Evolutionary conservation across 441 rosid genomes (phyloP).

Genomic region (Gossypium trilobum): DNA sequence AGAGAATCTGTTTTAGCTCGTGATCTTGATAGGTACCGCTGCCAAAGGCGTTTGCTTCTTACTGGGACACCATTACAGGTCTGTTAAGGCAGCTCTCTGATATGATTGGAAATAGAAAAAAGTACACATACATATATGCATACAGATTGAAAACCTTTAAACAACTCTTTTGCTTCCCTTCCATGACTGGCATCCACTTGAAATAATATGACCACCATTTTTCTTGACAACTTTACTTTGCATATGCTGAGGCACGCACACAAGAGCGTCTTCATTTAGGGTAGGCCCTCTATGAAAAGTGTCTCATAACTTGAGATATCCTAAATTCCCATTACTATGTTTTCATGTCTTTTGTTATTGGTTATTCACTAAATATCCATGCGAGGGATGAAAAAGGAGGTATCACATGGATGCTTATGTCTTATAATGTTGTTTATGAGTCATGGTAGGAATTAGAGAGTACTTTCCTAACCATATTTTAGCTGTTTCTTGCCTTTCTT

Average conservation of each 20-base stretch:
- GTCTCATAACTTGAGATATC: neutral
- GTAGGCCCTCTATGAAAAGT: neutral
- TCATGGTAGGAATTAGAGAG: neutral
- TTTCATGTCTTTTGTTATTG: neutral
- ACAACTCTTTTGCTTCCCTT: neutral
- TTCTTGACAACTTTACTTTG: neutral
- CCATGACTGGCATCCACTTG: neutral
- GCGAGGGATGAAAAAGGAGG: neutral
- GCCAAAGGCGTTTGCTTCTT: constrained; percentile 98
- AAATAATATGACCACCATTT: neutral
- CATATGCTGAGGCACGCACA: neutral
- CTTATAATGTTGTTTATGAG: neutral
- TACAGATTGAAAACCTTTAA: neutral
- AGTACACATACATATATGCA: neutral
- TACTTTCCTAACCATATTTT: neutral
- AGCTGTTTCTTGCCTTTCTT: neutral
- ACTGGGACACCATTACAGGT: constrained; percentile 99
- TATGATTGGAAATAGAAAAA: neutral
- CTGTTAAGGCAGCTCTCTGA: constrained; percentile 27
- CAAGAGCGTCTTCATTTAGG: neutral
- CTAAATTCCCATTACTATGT: neutral
- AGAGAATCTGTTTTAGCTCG: constrained; percentile 99
- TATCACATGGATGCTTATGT: neutral
- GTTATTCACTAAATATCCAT: neutral
- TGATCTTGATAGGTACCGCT: constrained; percentile 97